Evolutionary conservation across 177 flowering plant genomes (phyloP).

Genomic region (Telopea speciosissima): DNA sequence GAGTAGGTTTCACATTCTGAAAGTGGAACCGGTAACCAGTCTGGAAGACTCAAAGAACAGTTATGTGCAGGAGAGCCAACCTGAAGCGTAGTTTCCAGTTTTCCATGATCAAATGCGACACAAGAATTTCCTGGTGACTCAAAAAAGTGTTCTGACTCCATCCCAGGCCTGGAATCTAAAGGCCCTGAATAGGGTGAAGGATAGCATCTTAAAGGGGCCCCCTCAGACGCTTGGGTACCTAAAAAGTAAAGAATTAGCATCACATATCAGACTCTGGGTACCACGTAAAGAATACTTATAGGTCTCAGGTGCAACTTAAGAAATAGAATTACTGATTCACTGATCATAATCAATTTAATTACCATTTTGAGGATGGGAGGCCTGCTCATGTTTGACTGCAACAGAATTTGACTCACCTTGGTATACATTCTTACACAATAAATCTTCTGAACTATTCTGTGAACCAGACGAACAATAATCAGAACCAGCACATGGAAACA

Average conservation of each 20-base stretch:
- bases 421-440: conserved; percentile 11
- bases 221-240: conserved; percentile 22
- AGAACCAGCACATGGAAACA: not conserved
- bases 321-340: not conserved
- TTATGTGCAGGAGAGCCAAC: conserved; percentile 20
- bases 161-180: conserved; percentile 17
- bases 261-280: not conserved
- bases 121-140: conserved; percentile 5
- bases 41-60: conserved; percentile 21
- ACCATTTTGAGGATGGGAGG: conserved; percentile 28
- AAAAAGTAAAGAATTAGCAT: conserved; percentile 8
- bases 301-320: not conserved
- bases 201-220: conserved; percentile 12
- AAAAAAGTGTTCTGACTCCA: conserved; percentile 9
- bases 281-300: not conserved
- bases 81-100: conserved; percentile 17
- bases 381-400: conserved; percentile 14
- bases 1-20: conserved; percentile 13
- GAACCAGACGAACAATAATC: conserved; percentile 3
- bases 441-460: conserved; percentile 35
- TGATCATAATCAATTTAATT: conserved; percentile 8
- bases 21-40: conserved; percentile 20
- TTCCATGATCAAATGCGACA: conserved; percentile 13
- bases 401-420: conserved; percentile 18
- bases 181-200: conserved; percentile 11